Conservation (phyloP, 1,139 yeast species). For the Suhomyces choctaworum region DNA sequence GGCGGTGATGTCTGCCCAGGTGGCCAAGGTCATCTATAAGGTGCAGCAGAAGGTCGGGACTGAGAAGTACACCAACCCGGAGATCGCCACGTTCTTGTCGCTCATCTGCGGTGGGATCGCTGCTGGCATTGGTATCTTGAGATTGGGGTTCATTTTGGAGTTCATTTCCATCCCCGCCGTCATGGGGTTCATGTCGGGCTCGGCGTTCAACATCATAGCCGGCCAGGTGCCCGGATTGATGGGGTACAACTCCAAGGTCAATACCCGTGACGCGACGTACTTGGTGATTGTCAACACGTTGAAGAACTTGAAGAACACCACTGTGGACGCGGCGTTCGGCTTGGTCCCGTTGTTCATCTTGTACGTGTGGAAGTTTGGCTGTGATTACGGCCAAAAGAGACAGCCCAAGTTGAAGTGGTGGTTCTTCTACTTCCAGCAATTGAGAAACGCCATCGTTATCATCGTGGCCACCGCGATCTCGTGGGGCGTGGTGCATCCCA, state of each 20-base stretch:
- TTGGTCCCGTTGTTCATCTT: slow-evolving; percentile 68
- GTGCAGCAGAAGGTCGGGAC: slow-evolving; percentile 46
- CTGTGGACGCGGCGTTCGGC: slow-evolving; percentile 87
- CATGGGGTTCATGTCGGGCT: slow-evolving; percentile 93
- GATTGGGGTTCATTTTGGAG: slow-evolving; percentile 87
- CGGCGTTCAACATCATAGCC: slow-evolving; percentile 75
- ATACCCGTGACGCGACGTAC: slow-evolving; percentile 74
- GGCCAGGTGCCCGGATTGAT: slow-evolving; percentile 88
- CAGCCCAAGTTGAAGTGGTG: slow-evolving; percentile 57
- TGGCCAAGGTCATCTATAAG: slow-evolving; percentile 69
- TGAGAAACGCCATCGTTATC: slow-evolving; percentile 80
- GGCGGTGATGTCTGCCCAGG: slow-evolving; percentile 92
- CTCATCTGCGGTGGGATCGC: slow-evolving; percentile 85
- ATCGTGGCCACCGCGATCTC: slow-evolving; percentile 75
- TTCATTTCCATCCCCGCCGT: slow-evolving; percentile 91
- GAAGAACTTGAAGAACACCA: slow-evolving; percentile 67
- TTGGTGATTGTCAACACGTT: slow-evolving; percentile 68
- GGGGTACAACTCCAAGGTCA: slow-evolving; percentile 68
- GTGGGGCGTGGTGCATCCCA: slow-evolving; percentile 52
- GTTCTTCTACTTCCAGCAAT: slow-evolving; percentile 70
- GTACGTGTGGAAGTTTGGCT: slow-evolving; percentile 64
- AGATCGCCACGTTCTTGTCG: slow-evolving; percentile 78
- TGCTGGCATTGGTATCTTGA: slow-evolving; percentile 74
- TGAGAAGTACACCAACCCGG: slow-evolving; percentile 53
- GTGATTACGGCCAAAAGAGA: slow-evolving; percentile 61